phyloP scores from a whole-genome alignment of 164 flowering plant species.

The Berberis thunbergii region DNA sequence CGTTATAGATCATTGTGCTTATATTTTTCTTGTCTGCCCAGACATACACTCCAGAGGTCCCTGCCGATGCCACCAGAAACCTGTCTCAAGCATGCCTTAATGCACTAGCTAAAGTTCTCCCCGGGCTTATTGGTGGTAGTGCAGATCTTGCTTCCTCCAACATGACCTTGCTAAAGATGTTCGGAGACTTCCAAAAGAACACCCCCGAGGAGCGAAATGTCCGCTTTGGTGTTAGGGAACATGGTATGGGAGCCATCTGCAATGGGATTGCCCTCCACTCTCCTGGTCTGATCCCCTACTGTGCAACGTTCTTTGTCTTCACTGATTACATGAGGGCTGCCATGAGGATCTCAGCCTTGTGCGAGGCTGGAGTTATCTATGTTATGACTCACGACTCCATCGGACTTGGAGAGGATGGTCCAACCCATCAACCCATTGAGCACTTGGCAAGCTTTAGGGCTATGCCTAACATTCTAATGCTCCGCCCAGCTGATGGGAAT shows the following conservation, averaged over 20 bases:
- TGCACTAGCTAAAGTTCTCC: slow-evolving; percentile 81
- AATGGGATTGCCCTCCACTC: slow-evolving; percentile 88
- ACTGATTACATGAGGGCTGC: slow-evolving; percentile 99
- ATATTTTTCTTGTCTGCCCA: slow-evolving; percentile 14
- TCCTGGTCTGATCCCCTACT: slow-evolving; percentile 88
- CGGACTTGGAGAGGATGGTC: slow-evolving; percentile 99
- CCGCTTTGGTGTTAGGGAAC: slow-evolving; percentile 93
- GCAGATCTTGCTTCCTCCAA: slow-evolving; percentile 99
- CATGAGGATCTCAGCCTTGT: slow-evolving; percentile 82
- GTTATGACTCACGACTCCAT: slow-evolving; percentile 99
- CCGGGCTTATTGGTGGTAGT: slow-evolving; percentile 94
- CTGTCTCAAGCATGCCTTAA: slow-evolving; percentile 73
- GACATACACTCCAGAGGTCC: slow-evolving; percentile 91
- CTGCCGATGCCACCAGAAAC: slow-evolving; percentile 91
- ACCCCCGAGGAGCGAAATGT: slow-evolving; percentile 89
- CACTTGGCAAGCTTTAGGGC: slow-evolving; percentile 98
- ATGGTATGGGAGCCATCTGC: slow-evolving; percentile 93
- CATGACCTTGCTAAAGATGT: slow-evolving; percentile 89
- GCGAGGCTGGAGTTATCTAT: slow-evolving; percentile 78
- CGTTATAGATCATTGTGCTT: background rate
- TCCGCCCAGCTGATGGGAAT: slow-evolving; percentile 96
- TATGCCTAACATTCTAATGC: slow-evolving; percentile 93
- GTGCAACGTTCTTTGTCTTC: slow-evolving; percentile 98
- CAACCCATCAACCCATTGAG: slow-evolving; percentile 98
- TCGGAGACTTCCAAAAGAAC: slow-evolving; percentile 88